Evolutionary conservation across 345 rosid genomes (phyloP).

Genomic region (Eucalyptus pauciflora): DNA sequence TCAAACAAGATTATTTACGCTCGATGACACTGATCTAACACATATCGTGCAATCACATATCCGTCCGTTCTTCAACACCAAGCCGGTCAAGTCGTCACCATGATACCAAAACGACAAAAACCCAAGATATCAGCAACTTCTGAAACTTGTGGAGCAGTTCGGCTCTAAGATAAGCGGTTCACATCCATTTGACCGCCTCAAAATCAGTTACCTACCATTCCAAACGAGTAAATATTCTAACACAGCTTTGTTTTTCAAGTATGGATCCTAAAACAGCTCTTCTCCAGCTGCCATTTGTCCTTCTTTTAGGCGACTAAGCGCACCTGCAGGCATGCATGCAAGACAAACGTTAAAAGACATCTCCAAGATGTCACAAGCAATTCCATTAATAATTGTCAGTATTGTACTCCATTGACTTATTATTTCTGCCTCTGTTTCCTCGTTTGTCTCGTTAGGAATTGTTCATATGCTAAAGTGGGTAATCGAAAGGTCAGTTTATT

Average conservation of each 20-base stretch:
- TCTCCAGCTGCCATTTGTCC: not conserved
- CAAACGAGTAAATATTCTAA: not conserved
- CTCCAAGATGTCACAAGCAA: not conserved
- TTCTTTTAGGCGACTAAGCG: not conserved
- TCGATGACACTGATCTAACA: not conserved
- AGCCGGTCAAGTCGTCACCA: not conserved
- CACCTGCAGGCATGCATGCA: not conserved
- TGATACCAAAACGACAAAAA: not conserved
- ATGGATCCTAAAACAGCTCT: not conserved
- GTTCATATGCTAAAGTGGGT: not conserved
- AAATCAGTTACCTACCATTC: not conserved
- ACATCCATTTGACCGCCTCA: not conserved
- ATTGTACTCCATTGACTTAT: rapidly evolving
- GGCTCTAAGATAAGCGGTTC: not conserved
- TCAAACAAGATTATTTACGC: not conserved
- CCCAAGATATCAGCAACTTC: not conserved
- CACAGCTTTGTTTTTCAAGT: not conserved
- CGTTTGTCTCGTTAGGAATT: not conserved
- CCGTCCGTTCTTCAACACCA: not conserved
- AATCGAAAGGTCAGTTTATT: not conserved
- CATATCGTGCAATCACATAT: not conserved
- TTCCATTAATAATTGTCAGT: not conserved
- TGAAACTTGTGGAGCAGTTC: not conserved
- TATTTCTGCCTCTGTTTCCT: not conserved
- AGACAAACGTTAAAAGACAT: not conserved